phyloP scores from a whole-genome alignment of 768 basidiomycete species.

The Leccinum uliginosum region DNA sequence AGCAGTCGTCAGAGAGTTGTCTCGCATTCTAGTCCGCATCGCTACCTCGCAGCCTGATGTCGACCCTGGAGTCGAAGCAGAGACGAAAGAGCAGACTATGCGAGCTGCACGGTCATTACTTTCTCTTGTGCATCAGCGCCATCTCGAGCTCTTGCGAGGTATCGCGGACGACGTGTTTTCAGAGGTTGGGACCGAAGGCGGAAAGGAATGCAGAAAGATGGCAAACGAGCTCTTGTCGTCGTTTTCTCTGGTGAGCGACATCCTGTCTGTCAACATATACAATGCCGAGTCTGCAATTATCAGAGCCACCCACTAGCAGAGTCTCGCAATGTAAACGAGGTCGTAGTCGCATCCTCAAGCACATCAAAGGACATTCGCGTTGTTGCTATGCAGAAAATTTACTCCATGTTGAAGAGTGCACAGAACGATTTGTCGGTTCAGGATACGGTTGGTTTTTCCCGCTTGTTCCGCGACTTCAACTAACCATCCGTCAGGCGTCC shows the following conservation, averaged over 20 bases:
- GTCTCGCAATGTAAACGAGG: conserved; percentile 36
- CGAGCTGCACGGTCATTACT: conserved; percentile 38
- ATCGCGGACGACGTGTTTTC: conserved; percentile 36
- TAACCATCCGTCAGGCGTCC: conserved; percentile 40
- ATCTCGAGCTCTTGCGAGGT: conserved; percentile 46
- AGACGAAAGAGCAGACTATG: conserved; percentile 3
- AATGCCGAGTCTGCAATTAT: not conserved
- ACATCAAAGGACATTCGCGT: conserved; percentile 59
- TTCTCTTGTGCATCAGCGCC: conserved; percentile 59
- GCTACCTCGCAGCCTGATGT: conserved; percentile 7
- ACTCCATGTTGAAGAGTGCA: conserved; percentile 34
- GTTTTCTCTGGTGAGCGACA: conserved; percentile 46
- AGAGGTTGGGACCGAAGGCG: conserved; percentile 18
- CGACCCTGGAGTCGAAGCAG: conserved; percentile 1
- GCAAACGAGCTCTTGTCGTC: conserved; percentile 56
- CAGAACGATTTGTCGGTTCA: conserved; percentile 23
- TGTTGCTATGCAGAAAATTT: conserved; percentile 54
- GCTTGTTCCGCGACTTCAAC: not conserved
- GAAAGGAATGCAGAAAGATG: conserved; percentile 35
- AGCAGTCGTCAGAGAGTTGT: conserved; percentile 19
- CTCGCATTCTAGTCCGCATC: conserved; percentile 20
- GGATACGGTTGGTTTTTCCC: conserved; percentile 31
- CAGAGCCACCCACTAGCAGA: conserved; percentile 22
- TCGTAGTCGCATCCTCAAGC: conserved; percentile 53
- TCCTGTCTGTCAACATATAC: not conserved